phyloP scores from a whole-genome alignment of 768 basidiomycete species.

The Pulveroboletus ravenelii region DNA sequence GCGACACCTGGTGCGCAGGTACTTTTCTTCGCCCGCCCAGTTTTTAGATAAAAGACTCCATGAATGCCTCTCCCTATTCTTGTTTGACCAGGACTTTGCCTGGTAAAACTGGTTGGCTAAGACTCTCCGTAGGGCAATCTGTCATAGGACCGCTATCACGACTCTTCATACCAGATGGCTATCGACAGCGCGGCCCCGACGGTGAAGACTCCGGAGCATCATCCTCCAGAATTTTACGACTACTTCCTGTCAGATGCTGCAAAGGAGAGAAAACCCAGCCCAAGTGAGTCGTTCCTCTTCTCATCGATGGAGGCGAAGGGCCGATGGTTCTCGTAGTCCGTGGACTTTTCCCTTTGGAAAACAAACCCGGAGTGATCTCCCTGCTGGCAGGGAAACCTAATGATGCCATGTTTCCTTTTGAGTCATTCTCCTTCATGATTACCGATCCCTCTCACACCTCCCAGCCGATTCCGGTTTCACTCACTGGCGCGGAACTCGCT shows the following conservation, averaged over 20 bases:
- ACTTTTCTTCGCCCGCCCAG: no score
- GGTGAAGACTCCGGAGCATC: conserved; percentile 12
- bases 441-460: conserved; percentile 43
- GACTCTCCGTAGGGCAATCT: no score
- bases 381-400: conserved; percentile 92
- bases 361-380: conserved; percentile 70
- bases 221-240: conserved; percentile 53
- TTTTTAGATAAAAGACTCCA: no score
- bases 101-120: no score
- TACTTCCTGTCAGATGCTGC: conserved; percentile 59
- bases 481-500: conserved; percentile 57
- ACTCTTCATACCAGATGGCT: conserved; percentile 5
- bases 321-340: conserved; percentile 41
- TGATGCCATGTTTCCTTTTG: conserved; percentile 85
- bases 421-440: conserved; percentile 64
- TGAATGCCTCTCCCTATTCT: no score
- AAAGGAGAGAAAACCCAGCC: conserved; percentile 57
- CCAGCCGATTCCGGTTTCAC: conserved; percentile 45
- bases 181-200: background rate
- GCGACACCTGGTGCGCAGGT: no score
- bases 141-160: background rate
- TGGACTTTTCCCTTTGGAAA: conserved; percentile 74
- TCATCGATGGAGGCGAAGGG: background rate
- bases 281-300: conserved; percentile 43
- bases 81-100: no score